Evolutionary conservation across 495 filamentous ascomycete species (phyloP), one percentile per base, ranked within the genome.

Genomic region (Aspergillus homomorphus): DNA sequence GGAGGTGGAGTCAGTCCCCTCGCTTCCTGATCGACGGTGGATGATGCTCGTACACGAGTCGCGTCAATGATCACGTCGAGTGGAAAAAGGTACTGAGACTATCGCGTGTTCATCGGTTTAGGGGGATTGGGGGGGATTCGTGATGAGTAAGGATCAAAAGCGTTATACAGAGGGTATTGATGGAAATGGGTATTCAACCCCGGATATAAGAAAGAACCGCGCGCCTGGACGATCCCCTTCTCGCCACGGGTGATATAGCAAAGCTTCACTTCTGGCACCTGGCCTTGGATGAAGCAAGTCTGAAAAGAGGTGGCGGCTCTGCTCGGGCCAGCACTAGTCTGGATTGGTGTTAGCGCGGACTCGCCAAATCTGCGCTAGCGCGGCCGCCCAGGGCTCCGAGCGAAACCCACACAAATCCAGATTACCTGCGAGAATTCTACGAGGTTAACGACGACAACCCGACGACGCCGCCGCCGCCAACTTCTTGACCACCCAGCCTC

Each of bases 191-290:
- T 28, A 76, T 71, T 60, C 57, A 68, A 76, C 66, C 72, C 68
- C 69, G 71, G 66, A 76, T 78, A 76, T 38, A 74, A 78, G 69
- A 70, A 64, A 73, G 71, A 64, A 71, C 73, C 74, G 77, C 74
- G 77, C 77, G 75, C 78, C 77, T 71, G 74, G 78, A 81, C 68
- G 77, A 83, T 82, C 80, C 76, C 78, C 72, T 74, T 77, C 73
- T 74, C 76, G 69, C 76, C 77, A 68, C 61, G 60, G 67, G 57
- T 61, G 64, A 68, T 66, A 62, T 66, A 62, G 62, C 66, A 66
- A 63, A 64, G 57, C 65, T 53, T 61, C 55, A 26, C 28, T 61
- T 52, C 58, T 56, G 64, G 65, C 66, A 66, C 73, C 69, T 72
- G 63, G 66, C 60, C 64, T 65, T 66, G 26, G 49, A 64, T 51